Evolutionary conservation across 2,329 filamentous ascomycete genomes (phyloP).

Genomic region (Falciphora oryzae): DNA sequence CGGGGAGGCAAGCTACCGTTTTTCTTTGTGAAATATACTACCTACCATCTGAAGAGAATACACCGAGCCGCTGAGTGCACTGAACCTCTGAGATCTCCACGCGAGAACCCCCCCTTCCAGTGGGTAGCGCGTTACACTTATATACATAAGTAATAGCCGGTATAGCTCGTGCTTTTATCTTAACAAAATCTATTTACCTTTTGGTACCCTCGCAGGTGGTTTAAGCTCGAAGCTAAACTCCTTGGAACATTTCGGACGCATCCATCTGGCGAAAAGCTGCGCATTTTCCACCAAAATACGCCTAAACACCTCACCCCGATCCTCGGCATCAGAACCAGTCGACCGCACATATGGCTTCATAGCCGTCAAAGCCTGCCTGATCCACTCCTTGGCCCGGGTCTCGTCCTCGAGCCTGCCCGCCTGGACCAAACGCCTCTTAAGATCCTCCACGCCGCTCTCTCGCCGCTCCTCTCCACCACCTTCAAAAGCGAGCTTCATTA

Average conservation of each 20-base stretch:
- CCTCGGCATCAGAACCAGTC: neutral
- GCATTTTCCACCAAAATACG: conserved; percentile 1
- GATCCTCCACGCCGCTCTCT: neutral
- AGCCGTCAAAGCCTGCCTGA: neutral
- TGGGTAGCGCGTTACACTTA: too few species aligned
- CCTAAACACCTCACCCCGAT: neutral
- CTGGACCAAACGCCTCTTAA: neutral
- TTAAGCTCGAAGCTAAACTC: conserved; percentile 1
- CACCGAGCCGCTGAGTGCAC: too few species aligned
- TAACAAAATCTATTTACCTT: too few species aligned
- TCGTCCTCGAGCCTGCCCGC: neutral
- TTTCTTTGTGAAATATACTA: too few species aligned
- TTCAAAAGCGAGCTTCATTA: neutral
- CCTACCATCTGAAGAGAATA: too few species aligned
- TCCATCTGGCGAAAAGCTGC: conserved; percentile 1
- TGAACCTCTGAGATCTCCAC: too few species aligned
- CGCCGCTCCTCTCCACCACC: neutral
- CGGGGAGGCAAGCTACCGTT: too few species aligned
- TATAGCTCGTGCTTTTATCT: too few species aligned
- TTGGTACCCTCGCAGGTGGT: neutral
- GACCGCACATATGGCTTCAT: conserved; percentile 1
- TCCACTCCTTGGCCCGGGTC: neutral
- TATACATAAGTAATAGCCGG: too few species aligned
- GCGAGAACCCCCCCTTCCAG: too few species aligned
- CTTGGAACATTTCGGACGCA: neutral